Conservation (phyloP, 371 early-diverging fungal species). For the Amoeboaphelidium protococcarum region DNA sequence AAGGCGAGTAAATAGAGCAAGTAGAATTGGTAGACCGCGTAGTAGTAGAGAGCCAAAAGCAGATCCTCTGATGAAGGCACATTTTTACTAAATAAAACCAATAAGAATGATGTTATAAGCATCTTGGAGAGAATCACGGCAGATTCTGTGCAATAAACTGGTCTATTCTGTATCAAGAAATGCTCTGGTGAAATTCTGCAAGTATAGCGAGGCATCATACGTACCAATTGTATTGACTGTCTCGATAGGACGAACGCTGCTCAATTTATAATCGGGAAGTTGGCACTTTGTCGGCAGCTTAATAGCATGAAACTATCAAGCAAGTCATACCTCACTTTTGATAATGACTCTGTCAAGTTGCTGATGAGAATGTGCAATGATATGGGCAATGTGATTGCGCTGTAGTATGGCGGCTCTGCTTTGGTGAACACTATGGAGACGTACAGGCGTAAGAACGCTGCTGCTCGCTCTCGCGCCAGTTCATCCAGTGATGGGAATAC, state of each 20-base stretch:
- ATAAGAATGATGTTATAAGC: too few species aligned
- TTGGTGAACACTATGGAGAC: constrained; percentile 92
- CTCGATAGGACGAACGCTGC: constrained; percentile 97
- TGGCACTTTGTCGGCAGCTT: constrained; percentile 69
- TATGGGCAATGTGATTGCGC: constrained; percentile 91
- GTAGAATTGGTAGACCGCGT: not conserved
- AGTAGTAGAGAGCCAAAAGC: not conserved
- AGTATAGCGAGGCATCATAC: constrained; percentile 57
- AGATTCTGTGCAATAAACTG: too few species aligned
- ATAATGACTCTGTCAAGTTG: constrained; percentile 68
- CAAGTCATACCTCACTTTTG: constrained; percentile 53
- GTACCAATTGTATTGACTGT: constrained; percentile 98
- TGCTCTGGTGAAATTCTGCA: not conserved
- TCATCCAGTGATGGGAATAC: too few species aligned
- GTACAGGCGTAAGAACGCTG: constrained; percentile 69
- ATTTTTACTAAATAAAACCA: not conserved
- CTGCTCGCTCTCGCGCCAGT: too few species aligned
- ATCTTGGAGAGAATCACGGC: too few species aligned
- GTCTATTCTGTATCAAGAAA: too few species aligned
- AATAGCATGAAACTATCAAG: constrained; percentile 59
- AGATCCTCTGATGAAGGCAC: not conserved
- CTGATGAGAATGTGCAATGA: constrained; percentile 93
- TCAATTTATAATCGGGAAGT: constrained; percentile 85
- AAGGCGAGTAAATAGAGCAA: constrained; percentile 74
- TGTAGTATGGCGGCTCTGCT: constrained; percentile 97